Base-by-base conservation (phyloP, 208 protist species). In the Acanthamoeba rhysodes region DNA sequence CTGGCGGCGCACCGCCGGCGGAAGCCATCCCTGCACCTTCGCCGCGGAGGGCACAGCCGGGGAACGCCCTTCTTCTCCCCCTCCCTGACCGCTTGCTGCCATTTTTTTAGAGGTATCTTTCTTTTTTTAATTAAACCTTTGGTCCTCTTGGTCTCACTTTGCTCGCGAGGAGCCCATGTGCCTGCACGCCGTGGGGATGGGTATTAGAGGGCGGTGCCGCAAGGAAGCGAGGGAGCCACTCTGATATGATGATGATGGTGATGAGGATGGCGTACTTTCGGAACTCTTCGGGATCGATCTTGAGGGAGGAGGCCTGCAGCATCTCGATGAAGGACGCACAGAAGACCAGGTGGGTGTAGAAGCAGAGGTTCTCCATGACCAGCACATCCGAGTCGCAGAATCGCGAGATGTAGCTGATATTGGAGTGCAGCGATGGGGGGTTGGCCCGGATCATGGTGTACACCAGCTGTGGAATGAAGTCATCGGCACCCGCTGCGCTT, bases 241-340 rank as follows among this genome's bases (percentile, higher is more conserved):
- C 37, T 41, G 37, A 41, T 41, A 1, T 53, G 37, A 24, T 4
- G 48, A 59, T 34, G 6, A 55, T 59, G 9, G 41, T 2, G 8
- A 59, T 16, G 3, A 29, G 41, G 48, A 2, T 5, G 5, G 59
- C 76, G 48, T 27, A 85, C 76, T n/a, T 29, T 14, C n/a, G 76
- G 24, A 45, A 92, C 55, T 72, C 85, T 12, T 66, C 59, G 18
- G 66, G 90, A n/a, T 94, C 90, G 66, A 94, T 94, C 50, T 82
- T 76, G 66, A 94, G 90, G 7, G 90, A 94, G 24, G 90, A 94
- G 22, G 90, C 90, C 24, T 94, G 66, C 6, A 94, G 41, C 90
- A 94, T 94, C 53, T 94, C 90, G 27, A 94, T 94, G 50, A 94
- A 94, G 12, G 90, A 94, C 64, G 41, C 90, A 34, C 50, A 94